Conservation (phyloP, 768 basidiomycete species). For the Cystobasidiopsis lactophilus region DNA sequence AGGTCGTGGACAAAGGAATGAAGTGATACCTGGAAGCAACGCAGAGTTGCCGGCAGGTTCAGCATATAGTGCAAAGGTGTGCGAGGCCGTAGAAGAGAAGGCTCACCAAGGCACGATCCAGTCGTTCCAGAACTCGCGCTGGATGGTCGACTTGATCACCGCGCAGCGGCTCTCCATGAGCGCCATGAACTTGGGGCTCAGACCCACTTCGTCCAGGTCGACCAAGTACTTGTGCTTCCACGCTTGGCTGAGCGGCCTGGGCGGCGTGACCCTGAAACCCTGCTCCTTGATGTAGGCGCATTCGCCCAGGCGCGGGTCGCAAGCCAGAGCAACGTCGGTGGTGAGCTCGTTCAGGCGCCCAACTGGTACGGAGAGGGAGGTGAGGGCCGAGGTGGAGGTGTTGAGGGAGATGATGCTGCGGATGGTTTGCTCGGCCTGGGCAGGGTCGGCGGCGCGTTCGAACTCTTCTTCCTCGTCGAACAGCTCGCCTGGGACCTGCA, state of each 20-base stretch:
- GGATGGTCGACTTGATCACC: conserved; percentile 19
- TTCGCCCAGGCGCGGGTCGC: conserved; percentile 19
- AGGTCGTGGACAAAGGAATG: conserved; percentile 69
- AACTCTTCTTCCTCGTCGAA: not conserved
- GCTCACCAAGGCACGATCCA: conserved; percentile 23
- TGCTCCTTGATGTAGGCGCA: conserved; percentile 17
- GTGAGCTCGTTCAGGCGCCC: conserved; percentile 47
- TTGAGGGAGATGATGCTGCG: conserved; percentile 18
- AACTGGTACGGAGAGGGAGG: conserved; percentile 39
- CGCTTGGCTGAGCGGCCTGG: conserved; percentile 55
- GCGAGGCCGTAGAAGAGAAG: too few species aligned
- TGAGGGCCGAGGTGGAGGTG: conserved; percentile 28
- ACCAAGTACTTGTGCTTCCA: conserved; percentile 85
- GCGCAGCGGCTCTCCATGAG: conserved; percentile 61
- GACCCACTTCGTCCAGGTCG: conserved; percentile 87
- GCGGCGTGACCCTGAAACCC: conserved; percentile 19
- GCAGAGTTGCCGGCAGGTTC: not conserved
- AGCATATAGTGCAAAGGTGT: not conserved
- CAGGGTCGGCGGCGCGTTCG: not conserved
- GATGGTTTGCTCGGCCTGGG: not conserved
- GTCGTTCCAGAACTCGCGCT: conserved; percentile 21
- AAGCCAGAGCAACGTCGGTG: conserved; percentile 48
- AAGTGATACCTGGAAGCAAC: conserved; percentile 56
- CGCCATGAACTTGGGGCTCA: conserved; percentile 74
- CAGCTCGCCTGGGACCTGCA: not conserved